These are phyloP conservation scores for Phytopythium kandeliae DNA, from an alignment of 352 stramenopile species.

Conservation along the genomic window DNA sequence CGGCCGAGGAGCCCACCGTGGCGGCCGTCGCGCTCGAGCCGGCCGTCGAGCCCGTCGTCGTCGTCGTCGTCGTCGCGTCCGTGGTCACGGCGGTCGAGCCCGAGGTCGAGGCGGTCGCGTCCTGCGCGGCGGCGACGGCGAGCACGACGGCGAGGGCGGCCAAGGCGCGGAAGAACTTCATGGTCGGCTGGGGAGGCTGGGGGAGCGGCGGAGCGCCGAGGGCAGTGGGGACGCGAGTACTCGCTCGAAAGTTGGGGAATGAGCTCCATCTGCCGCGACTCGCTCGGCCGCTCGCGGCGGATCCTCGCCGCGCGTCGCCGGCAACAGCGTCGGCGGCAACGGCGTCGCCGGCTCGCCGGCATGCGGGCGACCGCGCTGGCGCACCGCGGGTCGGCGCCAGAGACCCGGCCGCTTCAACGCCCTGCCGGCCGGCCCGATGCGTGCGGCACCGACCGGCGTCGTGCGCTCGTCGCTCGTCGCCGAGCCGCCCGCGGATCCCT, in stretches of 20 bases:
- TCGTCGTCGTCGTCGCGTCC: neutral
- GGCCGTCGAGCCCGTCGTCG: constrained; percentile 2
- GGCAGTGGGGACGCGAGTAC: constrained; percentile 6
- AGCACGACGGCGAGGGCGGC: constrained; percentile 8
- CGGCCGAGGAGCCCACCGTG: constrained; percentile 6
- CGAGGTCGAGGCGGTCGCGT: constrained; percentile 2
- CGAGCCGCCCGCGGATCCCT: no score
- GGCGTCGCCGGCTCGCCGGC: no score
- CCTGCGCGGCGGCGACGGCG: constrained; percentile 3
- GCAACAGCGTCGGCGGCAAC: no score
- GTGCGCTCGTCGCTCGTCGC: no score
- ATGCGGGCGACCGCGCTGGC: no score
- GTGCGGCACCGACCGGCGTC: no score
- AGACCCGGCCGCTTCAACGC: neutral
- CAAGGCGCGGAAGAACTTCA: constrained; percentile 14
- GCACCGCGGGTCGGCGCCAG: no score
- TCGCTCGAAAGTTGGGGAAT: constrained; percentile 14
- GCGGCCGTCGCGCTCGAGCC: constrained; percentile 7
- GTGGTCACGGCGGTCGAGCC: neutral
- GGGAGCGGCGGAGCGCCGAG: neutral
- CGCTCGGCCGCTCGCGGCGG: no score
- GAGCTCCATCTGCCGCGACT: constrained; percentile 3
- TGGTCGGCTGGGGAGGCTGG: neutral
- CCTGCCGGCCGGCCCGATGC: no score
- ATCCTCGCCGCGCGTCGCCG: no score